Base-by-base conservation (phyloP, 1,284 basidiomycete species). In the Tylopilus sp. region DNA sequence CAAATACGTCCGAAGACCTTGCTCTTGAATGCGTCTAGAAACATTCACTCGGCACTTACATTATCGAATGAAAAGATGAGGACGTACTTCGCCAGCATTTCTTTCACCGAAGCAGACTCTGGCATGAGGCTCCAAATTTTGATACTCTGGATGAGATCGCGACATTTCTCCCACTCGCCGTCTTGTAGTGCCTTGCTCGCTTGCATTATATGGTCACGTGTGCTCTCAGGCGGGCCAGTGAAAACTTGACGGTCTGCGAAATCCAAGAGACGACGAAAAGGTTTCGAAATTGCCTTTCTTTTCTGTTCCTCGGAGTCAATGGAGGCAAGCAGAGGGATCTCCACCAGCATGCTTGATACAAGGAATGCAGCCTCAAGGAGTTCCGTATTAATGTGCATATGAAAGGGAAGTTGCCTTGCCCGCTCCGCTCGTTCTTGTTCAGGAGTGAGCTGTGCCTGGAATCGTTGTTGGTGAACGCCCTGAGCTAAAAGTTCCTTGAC, bases 341-440 rank as follows among this genome's bases (percentile, higher is more conserved):
- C 97, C 45, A 98, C 87, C 36, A 99, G 79, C 97, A 99, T 99
- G 71, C 92, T 97, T 16, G 92, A 96, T 34, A 97, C 93, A 37
- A 99, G 78, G 78, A 98, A 99, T 8, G 93, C 95, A 37, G 94
- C 95, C 71, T 99, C 97, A 54, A 99, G 78, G 25, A 99, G 76
- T 71, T 99, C 97, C 13, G 97, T 92, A 74, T 99, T 99, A 74
- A 99, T 96, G 74, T 99, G 97, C 89, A 99, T 92, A 72, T 99
- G 97, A 87, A 99, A 99, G 29, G 97, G 97, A 21, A 99, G 78
- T 63, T 98, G 92, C 40, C 96, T 82, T 59, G 94, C 90, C 60
- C 94, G 91, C 70, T 99, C 97, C 7, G 94, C 85, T 67, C 94
- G 91, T 70, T 99, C 97, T 72, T 99, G 96, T 70, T 99, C 97